Conservation (phyloP, 2,329 filamentous ascomycete species). For the Parascedosporium putredinis region DNA sequence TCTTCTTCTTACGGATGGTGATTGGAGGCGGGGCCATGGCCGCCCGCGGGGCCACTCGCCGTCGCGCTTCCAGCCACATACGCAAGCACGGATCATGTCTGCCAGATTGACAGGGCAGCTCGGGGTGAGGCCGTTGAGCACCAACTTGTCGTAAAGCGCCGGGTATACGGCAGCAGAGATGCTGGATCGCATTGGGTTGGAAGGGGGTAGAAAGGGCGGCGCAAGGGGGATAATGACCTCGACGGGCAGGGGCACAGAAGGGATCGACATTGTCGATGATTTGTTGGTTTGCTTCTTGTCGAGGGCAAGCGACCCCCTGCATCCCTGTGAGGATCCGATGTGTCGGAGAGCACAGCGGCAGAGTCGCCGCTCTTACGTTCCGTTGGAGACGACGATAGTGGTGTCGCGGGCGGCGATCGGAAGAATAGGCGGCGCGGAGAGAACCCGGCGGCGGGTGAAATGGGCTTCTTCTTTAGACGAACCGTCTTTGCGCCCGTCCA, state of each 20-base stretch:
- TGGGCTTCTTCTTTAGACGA: slow-evolving; percentile 38
- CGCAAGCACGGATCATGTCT: slow-evolving; percentile 71
- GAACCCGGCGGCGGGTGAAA: slow-evolving; percentile 26
- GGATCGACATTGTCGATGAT: not conserved
- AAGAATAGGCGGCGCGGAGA: slow-evolving; percentile 41
- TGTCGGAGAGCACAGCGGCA: slow-evolving; percentile 29
- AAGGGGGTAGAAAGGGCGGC: slow-evolving; percentile 59
- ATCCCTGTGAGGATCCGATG: slow-evolving; percentile 30
- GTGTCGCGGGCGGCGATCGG: slow-evolving; percentile 27
- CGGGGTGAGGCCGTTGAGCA: slow-evolving; percentile 68
- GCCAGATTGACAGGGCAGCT: slow-evolving; percentile 79
- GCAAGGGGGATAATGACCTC: slow-evolving; percentile 61
- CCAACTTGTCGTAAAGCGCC: slow-evolving; percentile 82
- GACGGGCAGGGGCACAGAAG: slow-evolving; percentile 21
- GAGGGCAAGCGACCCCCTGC: slow-evolving; percentile 11
- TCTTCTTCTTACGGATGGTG: slow-evolving; percentile 30
- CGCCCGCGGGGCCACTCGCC: slow-evolving; percentile 78
- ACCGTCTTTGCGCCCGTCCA: slow-evolving; percentile 72
- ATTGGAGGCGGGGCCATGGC: slow-evolving; percentile 34
- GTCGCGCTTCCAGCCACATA: slow-evolving; percentile 84
- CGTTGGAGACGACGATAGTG: slow-evolving; percentile 14
- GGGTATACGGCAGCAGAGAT: slow-evolving; percentile 66
- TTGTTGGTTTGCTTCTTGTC: slow-evolving; percentile 8
- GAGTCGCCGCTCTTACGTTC: slow-evolving; percentile 19
- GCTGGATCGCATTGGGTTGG: slow-evolving; percentile 65